A percentile compares a stretch with the other conserved stretches of the same genome.
These are phyloP conservation scores for Solanum medicagineum DNA, from an alignment of 257 asterid genomes.

Conservation along the genomic window DNA sequence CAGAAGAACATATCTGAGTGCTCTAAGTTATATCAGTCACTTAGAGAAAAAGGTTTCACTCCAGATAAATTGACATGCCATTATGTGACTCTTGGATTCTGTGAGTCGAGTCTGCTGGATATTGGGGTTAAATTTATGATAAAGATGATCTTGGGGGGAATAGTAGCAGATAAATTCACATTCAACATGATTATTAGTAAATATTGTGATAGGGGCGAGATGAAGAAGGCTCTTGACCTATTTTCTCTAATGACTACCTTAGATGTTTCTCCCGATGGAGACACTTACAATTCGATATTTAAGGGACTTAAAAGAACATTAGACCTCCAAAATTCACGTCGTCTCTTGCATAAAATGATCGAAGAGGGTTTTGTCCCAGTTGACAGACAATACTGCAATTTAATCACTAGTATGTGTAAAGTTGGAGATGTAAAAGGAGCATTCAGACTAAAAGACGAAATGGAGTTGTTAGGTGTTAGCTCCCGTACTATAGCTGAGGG, in stretches of 20 bases:
- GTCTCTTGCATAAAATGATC: slow-evolving; percentile 46
- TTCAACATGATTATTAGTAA: slow-evolving; percentile 46
- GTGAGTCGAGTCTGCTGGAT: slow-evolving; percentile 51
- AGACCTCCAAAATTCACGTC: slow-evolving; percentile 26
- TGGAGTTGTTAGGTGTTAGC: slow-evolving; percentile 36
- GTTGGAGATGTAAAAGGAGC: slow-evolving; percentile 59
- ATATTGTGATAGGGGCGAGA: slow-evolving; percentile 48
- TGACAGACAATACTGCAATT: slow-evolving; percentile 45
- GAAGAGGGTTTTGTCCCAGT: slow-evolving; percentile 44
- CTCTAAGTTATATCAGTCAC: slow-evolving; percentile 31
- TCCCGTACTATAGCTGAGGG: slow-evolving; percentile 42
- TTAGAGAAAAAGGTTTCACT: slow-evolving; percentile 34
- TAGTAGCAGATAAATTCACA: slow-evolving; percentile 39
- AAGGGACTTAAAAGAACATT: slow-evolving; percentile 48
- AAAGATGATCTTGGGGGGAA: slow-evolving; percentile 47
- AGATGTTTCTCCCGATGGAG: slow-evolving; percentile 42
- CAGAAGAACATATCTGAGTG: slow-evolving; percentile 32
- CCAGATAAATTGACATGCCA: slow-evolving; percentile 71
- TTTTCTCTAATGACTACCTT: slow-evolving; percentile 37
- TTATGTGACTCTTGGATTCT: slow-evolving; percentile 50
- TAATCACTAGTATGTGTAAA: slow-evolving; percentile 60
- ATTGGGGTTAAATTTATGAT: slow-evolving; percentile 57
- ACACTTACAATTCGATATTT: slow-evolving; percentile 40
- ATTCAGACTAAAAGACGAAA: slow-evolving; percentile 40
- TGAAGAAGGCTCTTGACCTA: slow-evolving; percentile 49